These are phyloP conservation scores for Erucastrum elatum DNA, from an alignment of 345 rosid species.

Conservation along the genomic window DNA sequence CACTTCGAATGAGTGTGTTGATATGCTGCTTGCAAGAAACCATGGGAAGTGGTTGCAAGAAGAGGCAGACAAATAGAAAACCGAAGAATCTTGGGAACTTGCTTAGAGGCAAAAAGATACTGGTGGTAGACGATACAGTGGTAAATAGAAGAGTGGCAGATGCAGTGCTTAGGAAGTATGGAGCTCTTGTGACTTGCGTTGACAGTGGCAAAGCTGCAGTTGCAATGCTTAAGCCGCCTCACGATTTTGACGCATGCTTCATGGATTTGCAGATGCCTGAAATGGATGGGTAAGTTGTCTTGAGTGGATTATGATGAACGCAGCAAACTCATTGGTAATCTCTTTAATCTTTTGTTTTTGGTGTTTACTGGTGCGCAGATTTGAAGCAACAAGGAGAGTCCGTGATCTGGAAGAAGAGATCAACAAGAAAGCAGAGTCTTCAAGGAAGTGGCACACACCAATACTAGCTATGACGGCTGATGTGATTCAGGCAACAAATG, in stretches of 20 bases:
- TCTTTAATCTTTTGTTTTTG: not conserved
- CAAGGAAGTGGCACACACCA: slow-evolving; percentile 70
- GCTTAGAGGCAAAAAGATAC: slow-evolving; percentile 60
- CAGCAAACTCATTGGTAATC: not conserved
- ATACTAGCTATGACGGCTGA: slow-evolving; percentile 97
- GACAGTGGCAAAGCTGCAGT: slow-evolving; percentile 75
- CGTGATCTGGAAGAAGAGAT: slow-evolving; percentile 51
- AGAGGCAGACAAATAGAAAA: slow-evolving; percentile 49
- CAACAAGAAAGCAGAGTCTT: slow-evolving; percentile 40
- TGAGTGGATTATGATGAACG: not conserved
- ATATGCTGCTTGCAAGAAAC: slow-evolving; percentile 73
- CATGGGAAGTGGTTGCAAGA: slow-evolving; percentile 58
- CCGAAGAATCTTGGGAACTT: slow-evolving; percentile 53
- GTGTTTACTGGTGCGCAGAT: slow-evolving; percentile 45
- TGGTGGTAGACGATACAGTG: slow-evolving; percentile 89
- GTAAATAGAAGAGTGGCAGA: slow-evolving; percentile 95
- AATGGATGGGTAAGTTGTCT: slow-evolving; percentile 74
- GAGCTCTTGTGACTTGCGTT: slow-evolving; percentile 81
- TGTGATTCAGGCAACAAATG: slow-evolving; percentile 77
- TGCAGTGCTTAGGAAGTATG: slow-evolving; percentile 74
- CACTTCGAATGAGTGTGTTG: slow-evolving; percentile 68
- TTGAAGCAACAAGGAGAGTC: slow-evolving; percentile 78
- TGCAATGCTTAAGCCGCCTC: slow-evolving; percentile 75
- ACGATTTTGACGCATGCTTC: slow-evolving; percentile 84
- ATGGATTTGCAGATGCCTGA: slow-evolving; percentile 99